Evolutionary conservation across 148 eudicot genomes (phyloP).

Genomic region (Fallopia convolvulus): DNA sequence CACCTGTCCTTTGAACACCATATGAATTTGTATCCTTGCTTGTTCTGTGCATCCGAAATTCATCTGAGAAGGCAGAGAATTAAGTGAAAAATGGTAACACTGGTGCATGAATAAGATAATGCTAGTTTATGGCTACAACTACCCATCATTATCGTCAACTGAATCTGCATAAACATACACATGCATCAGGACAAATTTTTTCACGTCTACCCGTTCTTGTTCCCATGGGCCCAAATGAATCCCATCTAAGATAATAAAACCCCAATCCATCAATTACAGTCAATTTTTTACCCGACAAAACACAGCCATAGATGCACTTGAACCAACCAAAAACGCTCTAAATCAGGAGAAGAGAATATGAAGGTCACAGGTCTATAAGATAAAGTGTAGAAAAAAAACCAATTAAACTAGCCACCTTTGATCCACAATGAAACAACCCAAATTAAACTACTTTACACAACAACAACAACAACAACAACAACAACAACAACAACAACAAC

Average conservation of each 20-base stretch:
- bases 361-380: background rate
- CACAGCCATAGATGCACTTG: background rate
- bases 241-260: background rate
- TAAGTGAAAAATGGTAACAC: background rate
- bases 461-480: too few species aligned
- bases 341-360: background rate
- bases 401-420: background rate
- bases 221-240: background rate
- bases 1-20: constrained; percentile 62
- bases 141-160: background rate
- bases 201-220: background rate
- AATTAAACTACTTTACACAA: background rate
- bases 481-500: too few species aligned
- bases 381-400: background rate
- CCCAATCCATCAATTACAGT: background rate
- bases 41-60: constrained; percentile 39
- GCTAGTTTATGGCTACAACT: background rate
- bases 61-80: constrained; percentile 41
- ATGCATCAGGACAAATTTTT: background rate
- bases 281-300: background rate
- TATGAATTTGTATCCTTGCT: constrained; percentile 36
- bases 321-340: background rate
- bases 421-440: background rate
- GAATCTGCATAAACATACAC: background rate
- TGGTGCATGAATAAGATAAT: background rate